These are phyloP conservation scores for Mycena galopus DNA, from an alignment of 768 basidiomycete species.

Conservation along the genomic window DNA sequence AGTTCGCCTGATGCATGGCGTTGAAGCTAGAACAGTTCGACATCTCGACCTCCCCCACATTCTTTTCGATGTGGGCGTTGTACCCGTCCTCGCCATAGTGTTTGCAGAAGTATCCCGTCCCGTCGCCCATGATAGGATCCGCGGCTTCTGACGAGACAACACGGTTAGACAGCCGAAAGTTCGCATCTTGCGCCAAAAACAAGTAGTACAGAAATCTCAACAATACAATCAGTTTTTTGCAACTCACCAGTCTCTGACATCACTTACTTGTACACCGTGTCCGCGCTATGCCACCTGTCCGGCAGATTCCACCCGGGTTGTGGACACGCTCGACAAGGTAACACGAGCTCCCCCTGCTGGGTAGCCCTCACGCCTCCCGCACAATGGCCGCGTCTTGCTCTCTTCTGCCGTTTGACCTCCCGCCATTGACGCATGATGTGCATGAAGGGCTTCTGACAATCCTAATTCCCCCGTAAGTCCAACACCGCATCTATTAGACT, in stretches of 20 bases:
- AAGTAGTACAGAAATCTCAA: neutral
- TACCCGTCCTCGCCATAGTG: neutral
- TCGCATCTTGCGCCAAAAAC: neutral
- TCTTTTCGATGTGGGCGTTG: neutral
- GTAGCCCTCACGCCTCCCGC: neutral
- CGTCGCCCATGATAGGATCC: neutral
- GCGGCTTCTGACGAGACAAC: neutral
- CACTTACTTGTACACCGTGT: neutral
- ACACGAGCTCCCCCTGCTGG: neutral
- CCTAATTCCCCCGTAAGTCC: too few relatives aligned
- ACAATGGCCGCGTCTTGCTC: constrained; percentile 22
- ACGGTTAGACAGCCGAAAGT: neutral
- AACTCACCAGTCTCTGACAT: neutral
- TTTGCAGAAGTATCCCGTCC: neutral
- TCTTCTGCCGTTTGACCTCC: constrained; percentile 19
- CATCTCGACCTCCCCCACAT: neutral
- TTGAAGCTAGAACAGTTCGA: neutral
- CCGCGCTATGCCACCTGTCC: constrained; percentile 10
- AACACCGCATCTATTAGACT: too few relatives aligned
- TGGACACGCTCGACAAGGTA: constrained; percentile 33
- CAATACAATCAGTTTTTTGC: neutral
- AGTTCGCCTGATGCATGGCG: neutral
- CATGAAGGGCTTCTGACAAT: constrained; percentile 31
- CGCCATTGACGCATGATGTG: constrained; percentile 27
- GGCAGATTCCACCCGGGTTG: constrained; percentile 32